Evolutionary conservation across 1,284 basidiomycete species (phyloP).

Genomic region (Tilletiopsis washingtonensis): DNA sequence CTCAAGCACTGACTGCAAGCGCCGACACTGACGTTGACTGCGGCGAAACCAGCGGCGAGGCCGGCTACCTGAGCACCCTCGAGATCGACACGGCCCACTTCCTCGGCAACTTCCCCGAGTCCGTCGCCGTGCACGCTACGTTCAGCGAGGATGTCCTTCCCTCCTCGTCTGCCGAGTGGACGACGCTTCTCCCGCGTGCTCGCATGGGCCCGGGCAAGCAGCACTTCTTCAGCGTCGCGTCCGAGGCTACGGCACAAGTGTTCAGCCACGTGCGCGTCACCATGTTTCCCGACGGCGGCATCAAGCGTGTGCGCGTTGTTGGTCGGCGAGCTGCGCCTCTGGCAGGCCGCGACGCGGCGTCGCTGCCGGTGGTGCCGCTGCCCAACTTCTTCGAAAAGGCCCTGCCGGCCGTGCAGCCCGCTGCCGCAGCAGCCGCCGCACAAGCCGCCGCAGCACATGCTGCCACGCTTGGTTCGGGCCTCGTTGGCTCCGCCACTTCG

Average conservation of each 20-base stretch:
- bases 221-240: conserved; percentile 74
- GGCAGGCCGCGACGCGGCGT: conserved; percentile 5
- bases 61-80: conserved; percentile 64
- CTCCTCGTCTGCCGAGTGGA: conserved; percentile 55
- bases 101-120: conserved; percentile 89
- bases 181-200: conserved; percentile 63
- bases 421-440: conserved; percentile 11
- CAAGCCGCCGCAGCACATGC: conserved; percentile 2
- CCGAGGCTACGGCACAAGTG: conserved; percentile 43
- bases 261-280: conserved; percentile 81
- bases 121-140: conserved; percentile 64
- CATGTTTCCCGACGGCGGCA: conserved; percentile 88
- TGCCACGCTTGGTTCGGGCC: conserved; percentile 15
- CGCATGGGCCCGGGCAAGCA: conserved; percentile 82
- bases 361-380: conserved; percentile 18
- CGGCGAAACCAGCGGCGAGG: conserved; percentile 18
- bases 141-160: not conserved
- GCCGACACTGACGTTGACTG: too few species aligned
- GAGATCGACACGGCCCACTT: conserved; percentile 94
- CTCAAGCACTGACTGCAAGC: not conserved
- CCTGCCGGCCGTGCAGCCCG: conserved; percentile 19
- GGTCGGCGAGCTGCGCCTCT: conserved; percentile 56
- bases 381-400: conserved; percentile 20
- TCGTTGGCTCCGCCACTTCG: conserved; percentile 5
- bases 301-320: conserved; percentile 79